Evolutionary conservation across 176 grass and related monocot genomes (phyloP).

Genomic region (Chrysopogon serrulatus): DNA sequence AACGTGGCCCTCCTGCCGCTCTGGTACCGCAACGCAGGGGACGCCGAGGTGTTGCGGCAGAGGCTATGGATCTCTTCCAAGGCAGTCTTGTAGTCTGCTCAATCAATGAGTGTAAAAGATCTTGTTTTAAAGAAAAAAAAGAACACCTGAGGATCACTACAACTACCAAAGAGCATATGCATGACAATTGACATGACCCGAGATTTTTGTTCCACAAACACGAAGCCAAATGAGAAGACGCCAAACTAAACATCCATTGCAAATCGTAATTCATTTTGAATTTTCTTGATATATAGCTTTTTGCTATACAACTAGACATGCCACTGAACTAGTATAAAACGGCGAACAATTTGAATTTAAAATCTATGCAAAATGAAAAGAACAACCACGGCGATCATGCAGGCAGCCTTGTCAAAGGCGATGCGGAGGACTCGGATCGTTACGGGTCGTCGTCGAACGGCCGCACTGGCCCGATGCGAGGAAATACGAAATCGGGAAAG

Average conservation of each 20-base stretch:
- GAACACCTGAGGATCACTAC: not conserved
- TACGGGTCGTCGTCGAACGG: not conserved
- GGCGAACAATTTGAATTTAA: not conserved
- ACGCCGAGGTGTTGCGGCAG: conserved; percentile 33
- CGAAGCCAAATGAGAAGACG: not conserved
- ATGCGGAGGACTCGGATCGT: not conserved
- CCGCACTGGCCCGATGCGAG: not conserved
- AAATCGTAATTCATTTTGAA: no score
- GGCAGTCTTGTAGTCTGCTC: conserved; percentile 53
- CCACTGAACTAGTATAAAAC: no score
- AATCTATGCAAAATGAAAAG: not conserved
- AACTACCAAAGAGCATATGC: not conserved
- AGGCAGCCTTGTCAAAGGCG: not conserved
- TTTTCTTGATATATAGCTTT: no score
- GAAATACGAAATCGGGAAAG: not conserved
- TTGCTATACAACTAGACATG: no score
- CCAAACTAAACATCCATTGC: not conserved
- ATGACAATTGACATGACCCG: not conserved
- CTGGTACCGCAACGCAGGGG: conserved; percentile 42
- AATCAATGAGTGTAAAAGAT: not conserved
- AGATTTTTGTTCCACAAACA: not conserved
- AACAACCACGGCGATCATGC: not conserved
- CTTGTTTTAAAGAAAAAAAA: not conserved
- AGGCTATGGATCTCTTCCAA: conserved; percentile 56
- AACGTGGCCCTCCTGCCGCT: conserved; percentile 37